Percentiles rank a stretch among this genome's conserved stretches.
phyloP scores from a whole-genome alignment of 345 rosid species.

The Punica granatum region DNA sequence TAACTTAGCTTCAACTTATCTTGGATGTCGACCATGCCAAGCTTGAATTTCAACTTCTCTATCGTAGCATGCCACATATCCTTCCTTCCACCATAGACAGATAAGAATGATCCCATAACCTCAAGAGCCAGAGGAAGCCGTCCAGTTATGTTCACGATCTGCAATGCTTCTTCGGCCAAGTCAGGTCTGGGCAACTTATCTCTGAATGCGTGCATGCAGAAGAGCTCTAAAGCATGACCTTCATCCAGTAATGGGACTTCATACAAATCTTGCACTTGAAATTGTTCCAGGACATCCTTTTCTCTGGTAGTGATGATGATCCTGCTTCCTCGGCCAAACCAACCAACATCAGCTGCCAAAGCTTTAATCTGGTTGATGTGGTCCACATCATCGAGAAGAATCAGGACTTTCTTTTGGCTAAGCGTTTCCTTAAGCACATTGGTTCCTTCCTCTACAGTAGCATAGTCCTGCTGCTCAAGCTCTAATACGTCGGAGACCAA shows the following conservation, averaged over 20 bases:
- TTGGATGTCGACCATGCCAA: neutral
- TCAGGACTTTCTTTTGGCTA: neutral
- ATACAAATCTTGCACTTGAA: neutral
- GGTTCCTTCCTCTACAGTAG: neutral
- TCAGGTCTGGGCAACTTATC: neutral
- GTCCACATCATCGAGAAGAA: slow-evolving; percentile 1
- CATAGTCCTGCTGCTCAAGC: neutral
- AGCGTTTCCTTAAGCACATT: neutral
- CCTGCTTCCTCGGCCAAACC: slow-evolving; percentile 5
- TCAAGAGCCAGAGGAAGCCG: slow-evolving; percentile 10
- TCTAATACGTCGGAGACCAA: neutral
- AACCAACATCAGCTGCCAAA: neutral
- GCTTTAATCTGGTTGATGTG: neutral
- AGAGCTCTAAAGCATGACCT: neutral
- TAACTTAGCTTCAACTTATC: neutral
- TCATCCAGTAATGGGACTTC: neutral
- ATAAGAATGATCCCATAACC: slow-evolving; percentile 4
- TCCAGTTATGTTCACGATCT: neutral
- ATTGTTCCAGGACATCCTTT: neutral
- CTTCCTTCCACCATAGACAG: neutral
- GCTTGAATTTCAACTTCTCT: neutral
- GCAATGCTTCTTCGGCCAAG: neutral
- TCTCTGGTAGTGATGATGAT: slow-evolving; percentile 9
- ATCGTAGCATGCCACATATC: neutral
- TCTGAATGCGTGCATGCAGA: slow-evolving; percentile 6